Evolutionary conservation across 352 stramenopile genomes (phyloP).

Genomic region (Phytophthora ramorum): DNA sequence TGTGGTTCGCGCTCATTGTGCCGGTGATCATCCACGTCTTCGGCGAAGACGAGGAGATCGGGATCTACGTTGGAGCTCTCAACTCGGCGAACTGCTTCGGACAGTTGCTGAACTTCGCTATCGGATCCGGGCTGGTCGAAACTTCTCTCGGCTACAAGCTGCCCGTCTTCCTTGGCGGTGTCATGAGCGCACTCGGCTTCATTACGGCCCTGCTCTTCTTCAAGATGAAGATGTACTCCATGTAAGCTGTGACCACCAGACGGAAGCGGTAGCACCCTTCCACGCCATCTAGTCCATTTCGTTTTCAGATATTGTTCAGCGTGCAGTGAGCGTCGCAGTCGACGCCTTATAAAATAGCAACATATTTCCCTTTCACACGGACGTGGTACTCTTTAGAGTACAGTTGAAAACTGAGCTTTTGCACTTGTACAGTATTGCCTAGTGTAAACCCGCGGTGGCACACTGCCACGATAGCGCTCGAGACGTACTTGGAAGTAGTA

Average conservation of each 20-base stretch:
- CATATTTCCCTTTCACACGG: not conserved
- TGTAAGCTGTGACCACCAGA: conserved; percentile 39
- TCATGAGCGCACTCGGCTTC: conserved; percentile 63
- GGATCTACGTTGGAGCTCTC: conserved; percentile 70
- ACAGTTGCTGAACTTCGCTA: conserved; percentile 70
- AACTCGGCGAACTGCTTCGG: conserved; percentile 79
- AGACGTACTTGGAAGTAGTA: too few relatives aligned
- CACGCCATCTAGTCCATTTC: too few relatives aligned
- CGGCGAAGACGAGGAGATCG: conserved; percentile 50
- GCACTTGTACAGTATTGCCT: too few relatives aligned
- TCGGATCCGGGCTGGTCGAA: conserved; percentile 57
- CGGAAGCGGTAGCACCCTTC: too few relatives aligned
- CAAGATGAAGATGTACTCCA: conserved; percentile 72
- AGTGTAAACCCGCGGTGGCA: too few relatives aligned
- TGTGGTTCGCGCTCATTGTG: conserved; percentile 60
- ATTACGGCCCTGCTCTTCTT: conserved; percentile 60
- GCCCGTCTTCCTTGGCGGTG: conserved; percentile 66
- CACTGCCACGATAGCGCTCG: too few relatives aligned
- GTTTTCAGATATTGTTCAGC: too few relatives aligned
- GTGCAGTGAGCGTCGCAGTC: not conserved
- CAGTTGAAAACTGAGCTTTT: too few relatives aligned
- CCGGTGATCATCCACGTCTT: conserved; percentile 70
- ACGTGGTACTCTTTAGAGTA: too few relatives aligned
- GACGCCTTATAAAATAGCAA: conserved; percentile 10
- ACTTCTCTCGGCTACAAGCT: conserved; percentile 68